Conservation (phyloP, 495 filamentous ascomycete genomes). For the Penicillium mononematosum region DNA sequence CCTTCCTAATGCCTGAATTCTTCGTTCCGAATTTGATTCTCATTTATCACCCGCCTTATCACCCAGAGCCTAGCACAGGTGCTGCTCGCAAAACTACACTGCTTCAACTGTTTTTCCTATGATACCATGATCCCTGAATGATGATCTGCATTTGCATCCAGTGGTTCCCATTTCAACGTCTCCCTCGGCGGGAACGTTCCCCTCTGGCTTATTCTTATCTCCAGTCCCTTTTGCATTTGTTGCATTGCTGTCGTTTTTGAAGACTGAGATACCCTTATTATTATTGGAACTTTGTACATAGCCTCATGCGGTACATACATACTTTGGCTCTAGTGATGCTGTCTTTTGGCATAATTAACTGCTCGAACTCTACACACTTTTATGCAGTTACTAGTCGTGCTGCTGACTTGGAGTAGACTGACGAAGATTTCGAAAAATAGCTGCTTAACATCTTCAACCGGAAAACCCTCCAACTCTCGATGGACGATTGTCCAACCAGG, state of each 20-base stretch:
- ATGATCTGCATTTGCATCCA: slow-evolving; percentile 13
- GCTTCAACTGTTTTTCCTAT: slow-evolving; percentile 4
- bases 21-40: neutral
- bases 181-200: neutral
- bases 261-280: slow-evolving; percentile 12
- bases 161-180: neutral
- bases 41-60: neutral
- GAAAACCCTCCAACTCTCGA: too few species aligned
- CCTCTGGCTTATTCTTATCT: slow-evolving; percentile 3
- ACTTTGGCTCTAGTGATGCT: neutral
- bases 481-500: too few species aligned
- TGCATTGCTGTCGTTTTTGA: neutral
- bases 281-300: slow-evolving; percentile 4
- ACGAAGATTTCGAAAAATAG: neutral
- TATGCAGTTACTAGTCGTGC: neutral
- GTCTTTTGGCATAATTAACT: slow-evolving; percentile 3
- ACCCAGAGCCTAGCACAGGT: slow-evolving; percentile 9
- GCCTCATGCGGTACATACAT: neutral
- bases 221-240: slow-evolving; percentile 3
- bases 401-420: neutral
- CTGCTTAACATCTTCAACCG: too few species aligned
- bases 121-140: slow-evolving; percentile 15
- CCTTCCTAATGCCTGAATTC: neutral
- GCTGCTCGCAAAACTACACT: neutral
- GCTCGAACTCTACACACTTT: neutral